Conservation (phyloP, 345 rosid genomes). For the Boechera stricta region DNA sequence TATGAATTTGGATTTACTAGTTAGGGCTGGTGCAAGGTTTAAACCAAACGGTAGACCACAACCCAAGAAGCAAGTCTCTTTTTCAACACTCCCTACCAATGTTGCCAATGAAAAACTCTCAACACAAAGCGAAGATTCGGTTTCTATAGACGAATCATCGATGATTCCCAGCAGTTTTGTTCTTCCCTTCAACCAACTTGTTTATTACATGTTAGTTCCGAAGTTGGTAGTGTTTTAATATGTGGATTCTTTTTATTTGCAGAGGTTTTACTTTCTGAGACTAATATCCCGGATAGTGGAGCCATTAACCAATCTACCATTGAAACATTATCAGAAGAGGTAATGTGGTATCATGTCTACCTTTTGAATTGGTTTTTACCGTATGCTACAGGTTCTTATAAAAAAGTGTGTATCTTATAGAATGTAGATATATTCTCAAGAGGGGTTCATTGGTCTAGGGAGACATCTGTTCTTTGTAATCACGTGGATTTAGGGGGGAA, state of each 20-base stretch:
- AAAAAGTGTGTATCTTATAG: slow-evolving; percentile 14
- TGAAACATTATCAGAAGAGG: slow-evolving; percentile 33
- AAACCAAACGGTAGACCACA: slow-evolving; percentile 46
- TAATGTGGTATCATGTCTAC: neutral
- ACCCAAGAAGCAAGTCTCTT: slow-evolving; percentile 30
- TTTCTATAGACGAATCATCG: slow-evolving; percentile 15
- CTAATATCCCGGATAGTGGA: slow-evolving; percentile 19
- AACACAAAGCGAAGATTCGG: slow-evolving; percentile 5
- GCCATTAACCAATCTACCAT: slow-evolving; percentile 6
- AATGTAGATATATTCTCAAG: slow-evolving; percentile 27
- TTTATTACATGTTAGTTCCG: neutral
- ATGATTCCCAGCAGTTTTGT: slow-evolving; percentile 25
- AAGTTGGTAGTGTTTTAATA: neutral
- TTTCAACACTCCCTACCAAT: slow-evolving; percentile 22
- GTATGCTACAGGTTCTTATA: neutral
- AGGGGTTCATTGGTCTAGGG: slow-evolving; percentile 4
- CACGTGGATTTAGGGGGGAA: neutral
- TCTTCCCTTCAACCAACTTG: slow-evolving; percentile 12
- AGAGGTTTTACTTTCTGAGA: slow-evolving; percentile 34
- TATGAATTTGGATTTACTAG: slow-evolving; percentile 25
- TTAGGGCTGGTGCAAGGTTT: slow-evolving; percentile 46
- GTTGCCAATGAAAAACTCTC: slow-evolving; percentile 11
- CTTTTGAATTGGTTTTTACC: neutral
- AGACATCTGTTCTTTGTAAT: slow-evolving; percentile 28
- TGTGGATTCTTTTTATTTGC: neutral